phyloP scores from a whole-genome alignment of 1,284 basidiomycete genomes.

The Apiotrichum montevideense region DNA sequence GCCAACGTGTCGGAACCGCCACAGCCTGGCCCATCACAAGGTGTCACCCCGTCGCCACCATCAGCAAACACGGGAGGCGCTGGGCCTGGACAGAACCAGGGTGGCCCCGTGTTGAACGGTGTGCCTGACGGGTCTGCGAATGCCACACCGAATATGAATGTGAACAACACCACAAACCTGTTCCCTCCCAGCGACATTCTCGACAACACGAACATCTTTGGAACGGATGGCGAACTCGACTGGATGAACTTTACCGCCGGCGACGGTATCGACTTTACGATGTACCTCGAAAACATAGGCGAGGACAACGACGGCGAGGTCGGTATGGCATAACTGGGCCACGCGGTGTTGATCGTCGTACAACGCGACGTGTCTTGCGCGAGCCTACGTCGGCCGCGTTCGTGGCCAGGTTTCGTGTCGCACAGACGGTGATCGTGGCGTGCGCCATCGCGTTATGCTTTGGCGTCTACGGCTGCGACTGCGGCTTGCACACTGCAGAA shows the following conservation, averaged over 20 bases:
- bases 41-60: conserved; percentile 29
- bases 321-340: conserved; percentile 9
- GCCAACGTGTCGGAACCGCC: conserved; percentile 12
- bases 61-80: conserved; percentile 4
- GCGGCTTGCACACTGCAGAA: too few species aligned
- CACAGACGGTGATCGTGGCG: too few species aligned
- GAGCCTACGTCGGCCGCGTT: too few species aligned
- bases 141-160: background rate
- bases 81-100: background rate
- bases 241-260: conserved; percentile 8
- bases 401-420: too few species aligned
- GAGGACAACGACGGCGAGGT: conserved; percentile 33
- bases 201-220: conserved; percentile 7
- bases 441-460: too few species aligned
- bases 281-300: conserved; percentile 35
- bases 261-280: conserved; percentile 31
- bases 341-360: background rate
- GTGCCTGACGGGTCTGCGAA: background rate
- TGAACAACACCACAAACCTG: background rate
- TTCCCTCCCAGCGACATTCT: conserved; percentile 6
- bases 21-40: conserved; percentile 19
- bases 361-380: background rate
- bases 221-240: conserved; percentile 12
- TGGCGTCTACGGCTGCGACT: too few species aligned
- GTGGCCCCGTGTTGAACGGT: background rate